Percentiles rank a stretch among this genome's conserved stretches.
Conservation (phyloP, 164 flowering plant genomes). For the Litsea cubeba region DNA sequence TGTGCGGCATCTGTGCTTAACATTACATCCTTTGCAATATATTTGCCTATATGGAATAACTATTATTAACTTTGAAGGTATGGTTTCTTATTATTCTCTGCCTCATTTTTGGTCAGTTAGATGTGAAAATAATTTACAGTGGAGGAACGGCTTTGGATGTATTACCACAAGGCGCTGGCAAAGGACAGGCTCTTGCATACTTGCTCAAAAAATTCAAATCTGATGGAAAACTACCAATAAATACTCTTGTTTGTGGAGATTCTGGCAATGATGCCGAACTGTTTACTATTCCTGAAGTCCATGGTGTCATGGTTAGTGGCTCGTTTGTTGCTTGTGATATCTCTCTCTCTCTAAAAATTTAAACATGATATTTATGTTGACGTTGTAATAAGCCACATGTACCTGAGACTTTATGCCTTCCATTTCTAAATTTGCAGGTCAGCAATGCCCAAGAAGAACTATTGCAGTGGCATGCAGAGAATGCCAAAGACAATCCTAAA, state of each 20-base stretch:
- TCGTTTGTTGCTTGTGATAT: not conserved
- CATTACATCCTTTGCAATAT: not conserved
- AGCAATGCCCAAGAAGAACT: constrained; percentile 88
- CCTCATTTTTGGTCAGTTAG: constrained; percentile 46
- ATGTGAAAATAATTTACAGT: constrained; percentile 74
- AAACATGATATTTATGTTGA: not conserved
- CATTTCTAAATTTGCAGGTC: constrained; percentile 40
- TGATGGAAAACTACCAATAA: constrained; percentile 50
- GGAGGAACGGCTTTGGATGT: constrained; percentile 79
- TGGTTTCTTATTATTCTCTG: not conserved
- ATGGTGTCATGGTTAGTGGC: constrained; percentile 81
- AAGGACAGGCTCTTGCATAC: constrained; percentile 93
- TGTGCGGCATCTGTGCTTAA: not conserved
- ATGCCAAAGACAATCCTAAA: constrained; percentile 70
- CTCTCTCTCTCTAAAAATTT: not conserved
- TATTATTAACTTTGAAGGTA: not conserved
- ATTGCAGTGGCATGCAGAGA: constrained; percentile 67
- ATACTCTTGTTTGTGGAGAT: constrained; percentile 83
- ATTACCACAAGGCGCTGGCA: constrained; percentile 80
- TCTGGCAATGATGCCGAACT: constrained; percentile 93
- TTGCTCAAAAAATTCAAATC: constrained; percentile 51
- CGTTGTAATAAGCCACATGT: not conserved
- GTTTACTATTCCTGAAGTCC: constrained; percentile 74
- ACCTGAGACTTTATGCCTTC: not conserved
- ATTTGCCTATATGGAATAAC: not conserved